Conservation (phyloP, 768 basidiomycete genomes). For the Naganishia antarctica region DNA sequence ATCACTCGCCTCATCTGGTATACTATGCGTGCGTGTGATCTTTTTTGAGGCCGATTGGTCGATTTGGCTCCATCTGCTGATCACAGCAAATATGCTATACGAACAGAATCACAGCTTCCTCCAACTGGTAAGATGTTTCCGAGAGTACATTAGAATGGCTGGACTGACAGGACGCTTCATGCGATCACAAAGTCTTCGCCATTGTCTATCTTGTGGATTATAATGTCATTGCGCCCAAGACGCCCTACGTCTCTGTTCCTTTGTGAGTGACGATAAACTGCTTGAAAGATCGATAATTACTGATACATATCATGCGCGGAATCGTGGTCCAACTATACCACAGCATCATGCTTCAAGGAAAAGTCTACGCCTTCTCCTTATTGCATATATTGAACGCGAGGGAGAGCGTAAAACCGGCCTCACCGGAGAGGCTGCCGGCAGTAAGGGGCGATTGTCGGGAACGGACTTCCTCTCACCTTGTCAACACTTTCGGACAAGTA, state of each 20-base stretch:
- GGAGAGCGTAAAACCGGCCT: not conserved
- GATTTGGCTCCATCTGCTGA: not conserved
- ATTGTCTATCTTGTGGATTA: constrained; percentile 18
- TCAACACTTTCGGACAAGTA: not conserved
- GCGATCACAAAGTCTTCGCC: constrained; percentile 7
- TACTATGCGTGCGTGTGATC: constrained; percentile 8
- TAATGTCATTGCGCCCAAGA: constrained; percentile 17
- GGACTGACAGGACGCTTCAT: no score
- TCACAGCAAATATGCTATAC: not conserved
- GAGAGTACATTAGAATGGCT: no score
- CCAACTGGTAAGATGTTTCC: constrained; percentile 3
- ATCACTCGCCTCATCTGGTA: constrained; percentile 17
- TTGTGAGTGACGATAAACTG: not conserved
- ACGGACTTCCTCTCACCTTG: not conserved
- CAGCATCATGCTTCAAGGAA: constrained; percentile 23
- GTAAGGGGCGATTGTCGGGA: constrained; percentile 3
- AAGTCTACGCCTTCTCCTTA: constrained; percentile 25
- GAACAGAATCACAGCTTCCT: constrained; percentile 24
- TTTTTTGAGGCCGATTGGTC: not conserved
- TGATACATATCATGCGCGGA: no score
- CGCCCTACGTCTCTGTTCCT: constrained; percentile 4
- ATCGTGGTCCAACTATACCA: not conserved
- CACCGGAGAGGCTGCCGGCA: not conserved
- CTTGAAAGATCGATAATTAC: not conserved
- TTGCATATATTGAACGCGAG: constrained; percentile 19